phyloP scores from a whole-genome alignment of 2,329 filamentous ascomycete species.

The Verticillium isaacii region DNA sequence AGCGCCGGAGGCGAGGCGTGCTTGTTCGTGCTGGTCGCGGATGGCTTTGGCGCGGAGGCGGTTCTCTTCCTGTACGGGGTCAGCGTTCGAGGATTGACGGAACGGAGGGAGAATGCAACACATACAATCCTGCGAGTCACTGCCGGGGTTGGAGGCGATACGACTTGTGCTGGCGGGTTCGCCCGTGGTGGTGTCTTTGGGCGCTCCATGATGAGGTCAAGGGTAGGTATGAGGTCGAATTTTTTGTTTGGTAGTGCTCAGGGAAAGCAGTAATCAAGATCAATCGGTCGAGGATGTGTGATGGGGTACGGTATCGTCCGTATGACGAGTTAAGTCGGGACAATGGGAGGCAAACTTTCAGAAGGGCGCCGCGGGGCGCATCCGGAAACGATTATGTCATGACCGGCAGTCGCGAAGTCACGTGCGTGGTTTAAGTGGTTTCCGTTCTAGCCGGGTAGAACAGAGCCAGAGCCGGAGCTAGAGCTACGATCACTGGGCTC shows the following conservation, averaged over 20 bases:
- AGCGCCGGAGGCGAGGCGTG: conserved; percentile 42
- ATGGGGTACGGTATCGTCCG: not conserved
- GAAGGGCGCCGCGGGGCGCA: not conserved
- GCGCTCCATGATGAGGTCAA: conserved; percentile 35
- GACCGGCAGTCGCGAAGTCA: conserved; percentile 8
- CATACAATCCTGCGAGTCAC: conserved; percentile 51
- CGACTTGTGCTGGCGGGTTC: conserved; percentile 20
- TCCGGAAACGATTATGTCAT: conserved; percentile 12
- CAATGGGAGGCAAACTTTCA: conserved; percentile 8
- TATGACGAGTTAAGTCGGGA: not conserved
- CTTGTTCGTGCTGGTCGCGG: conserved; percentile 67
- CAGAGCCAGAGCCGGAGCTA: too few species aligned
- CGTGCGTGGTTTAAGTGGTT: conserved; percentile 5
- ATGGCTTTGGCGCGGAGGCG: conserved; percentile 85
- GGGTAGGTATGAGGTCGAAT: not conserved
- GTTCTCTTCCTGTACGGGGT: conserved; percentile 66
- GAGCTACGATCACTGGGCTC: too few species aligned
- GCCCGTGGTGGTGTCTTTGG: conserved; percentile 39
- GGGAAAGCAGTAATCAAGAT: not conserved
- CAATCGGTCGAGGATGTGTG: too few species aligned
- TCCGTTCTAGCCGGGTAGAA: too few species aligned
- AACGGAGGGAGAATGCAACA: not conserved
- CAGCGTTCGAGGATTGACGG: conserved; percentile 6
- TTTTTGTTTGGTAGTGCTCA: not conserved
- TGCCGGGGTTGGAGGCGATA: conserved; percentile 49